Percentiles rank a stretch among this genome's conserved stretches.
phyloP scores from a whole-genome alignment of 2,329 filamentous ascomycete species.

The Colletotrichum paranaense region DNA sequence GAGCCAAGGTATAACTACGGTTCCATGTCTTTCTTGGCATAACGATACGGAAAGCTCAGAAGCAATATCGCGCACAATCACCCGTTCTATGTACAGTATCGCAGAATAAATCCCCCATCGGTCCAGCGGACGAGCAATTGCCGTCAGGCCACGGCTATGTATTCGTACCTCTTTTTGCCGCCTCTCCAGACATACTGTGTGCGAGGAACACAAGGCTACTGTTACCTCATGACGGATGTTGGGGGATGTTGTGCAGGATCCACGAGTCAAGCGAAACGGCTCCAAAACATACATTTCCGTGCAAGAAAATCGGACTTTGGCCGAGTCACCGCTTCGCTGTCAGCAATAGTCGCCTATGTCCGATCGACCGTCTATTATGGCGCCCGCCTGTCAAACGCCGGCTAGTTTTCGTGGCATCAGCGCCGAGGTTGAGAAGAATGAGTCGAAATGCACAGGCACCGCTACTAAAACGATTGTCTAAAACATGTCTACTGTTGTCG shows the following conservation, averaged over 20 bases:
- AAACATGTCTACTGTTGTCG: slow-evolving; percentile 18
- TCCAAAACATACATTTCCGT: slow-evolving; percentile 30
- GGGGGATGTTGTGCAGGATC: slow-evolving; percentile 47
- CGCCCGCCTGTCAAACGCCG: not conserved
- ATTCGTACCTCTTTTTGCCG: not conserved
- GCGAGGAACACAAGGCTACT: not conserved
- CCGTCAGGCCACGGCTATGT: not conserved
- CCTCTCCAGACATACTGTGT: not conserved
- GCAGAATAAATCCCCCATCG: not conserved
- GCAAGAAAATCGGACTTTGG: slow-evolving; percentile 30
- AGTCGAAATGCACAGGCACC: not conserved
- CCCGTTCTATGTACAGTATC: not conserved
- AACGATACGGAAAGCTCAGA: not conserved
- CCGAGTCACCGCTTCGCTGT: slow-evolving; percentile 30
- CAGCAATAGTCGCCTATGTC: slow-evolving; percentile 15
- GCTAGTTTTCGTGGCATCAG: not conserved
- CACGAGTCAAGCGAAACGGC: slow-evolving; percentile 48
- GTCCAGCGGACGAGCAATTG: not conserved
- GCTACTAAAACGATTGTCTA: not conserved
- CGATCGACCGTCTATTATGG: slow-evolving; percentile 16
- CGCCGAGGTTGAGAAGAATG: not conserved
- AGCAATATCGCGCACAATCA: slow-evolving; percentile 21
- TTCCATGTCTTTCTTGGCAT: slow-evolving; percentile 27
- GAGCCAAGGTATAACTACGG: slow-evolving; percentile 13
- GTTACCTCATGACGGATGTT: slow-evolving; percentile 19